Percentiles rank a stretch among this genome's conserved stretches.
phyloP scores from a whole-genome alignment of 1,139 yeast genomes.

The Yamadazyma membranifaciens region DNA sequence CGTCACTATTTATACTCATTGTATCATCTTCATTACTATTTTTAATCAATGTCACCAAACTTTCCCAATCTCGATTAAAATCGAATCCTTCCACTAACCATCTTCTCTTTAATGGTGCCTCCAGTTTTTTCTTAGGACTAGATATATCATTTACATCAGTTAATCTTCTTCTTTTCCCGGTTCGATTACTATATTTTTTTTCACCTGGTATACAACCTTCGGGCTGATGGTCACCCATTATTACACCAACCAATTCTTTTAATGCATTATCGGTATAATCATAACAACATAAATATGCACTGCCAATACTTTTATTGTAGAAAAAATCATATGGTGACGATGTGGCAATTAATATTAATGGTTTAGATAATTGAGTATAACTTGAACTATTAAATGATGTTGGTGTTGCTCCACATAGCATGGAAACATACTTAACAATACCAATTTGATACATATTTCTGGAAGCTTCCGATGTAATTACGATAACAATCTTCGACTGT shows the following conservation, averaged over 20 bases:
- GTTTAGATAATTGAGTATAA: conserved; percentile 38
- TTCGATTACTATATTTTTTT: conserved; percentile 32
- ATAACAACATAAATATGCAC: conserved; percentile 61
- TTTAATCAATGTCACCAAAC: conserved; percentile 44
- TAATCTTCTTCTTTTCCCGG: conserved; percentile 20
- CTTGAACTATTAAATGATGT: conserved; percentile 26
- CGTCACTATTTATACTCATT: conserved; percentile 10
- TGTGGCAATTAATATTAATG: conserved; percentile 60
- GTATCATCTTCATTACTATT: conserved; percentile 21
- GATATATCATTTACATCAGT: conserved; percentile 13
- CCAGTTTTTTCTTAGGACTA: conserved; percentile 14
- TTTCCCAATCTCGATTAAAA: conserved; percentile 50
- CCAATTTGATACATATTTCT: conserved; percentile 68
- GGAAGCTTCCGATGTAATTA: conserved; percentile 61
- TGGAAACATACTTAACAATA: conserved; percentile 56
- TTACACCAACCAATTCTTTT: conserved; percentile 47
- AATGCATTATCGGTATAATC: conserved; percentile 58
- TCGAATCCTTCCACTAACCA: conserved; percentile 66
- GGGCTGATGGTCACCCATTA: conserved; percentile 55
- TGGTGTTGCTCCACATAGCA: conserved; percentile 53
- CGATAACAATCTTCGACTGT: conserved; percentile 53
- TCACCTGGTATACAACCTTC: conserved; percentile 62
- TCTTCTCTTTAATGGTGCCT: conserved; percentile 35
- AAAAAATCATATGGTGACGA: conserved; percentile 66
- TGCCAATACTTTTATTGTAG: conserved; percentile 52